Evolutionary conservation across 2,329 filamentous ascomycete species (phyloP).

Genomic region (Fusarium sp.): DNA sequence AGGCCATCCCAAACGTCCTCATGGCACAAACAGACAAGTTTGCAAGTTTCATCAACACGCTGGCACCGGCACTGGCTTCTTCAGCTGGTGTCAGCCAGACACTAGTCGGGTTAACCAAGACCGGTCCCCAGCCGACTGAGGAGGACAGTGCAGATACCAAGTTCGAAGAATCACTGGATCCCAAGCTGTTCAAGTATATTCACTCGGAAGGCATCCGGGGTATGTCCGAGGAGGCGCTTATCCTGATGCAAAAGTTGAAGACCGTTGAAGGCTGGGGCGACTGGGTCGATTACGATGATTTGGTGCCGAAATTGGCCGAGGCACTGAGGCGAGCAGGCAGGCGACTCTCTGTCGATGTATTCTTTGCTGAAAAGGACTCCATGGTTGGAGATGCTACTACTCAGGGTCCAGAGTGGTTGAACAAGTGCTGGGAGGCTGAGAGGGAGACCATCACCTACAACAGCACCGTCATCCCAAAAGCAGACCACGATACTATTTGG

Average conservation of each 20-base stretch:
- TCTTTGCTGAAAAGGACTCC: conserved; percentile 24
- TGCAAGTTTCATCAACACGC: conserved; percentile 24
- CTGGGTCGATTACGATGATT: conserved; percentile 27
- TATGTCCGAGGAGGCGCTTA: conserved; percentile 18
- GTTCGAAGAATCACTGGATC: conserved; percentile 12
- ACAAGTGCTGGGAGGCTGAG: conserved; percentile 16
- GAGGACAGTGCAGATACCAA: background rate
- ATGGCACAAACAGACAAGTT: conserved; percentile 30
- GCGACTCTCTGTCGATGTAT: conserved; percentile 18
- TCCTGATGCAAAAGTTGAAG: conserved; percentile 31
- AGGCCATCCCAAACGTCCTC: conserved; percentile 1
- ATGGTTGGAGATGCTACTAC: conserved; percentile 21
- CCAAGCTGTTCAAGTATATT: conserved; percentile 11
- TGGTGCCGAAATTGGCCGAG: conserved; percentile 8
- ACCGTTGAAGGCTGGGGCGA: conserved; percentile 17
- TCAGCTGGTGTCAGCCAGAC: conserved; percentile 29
- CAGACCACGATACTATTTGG: conserved; percentile 30
- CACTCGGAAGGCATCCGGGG: conserved; percentile 18
- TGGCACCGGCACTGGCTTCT: conserved; percentile 11
- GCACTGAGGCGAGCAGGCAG: background rate
- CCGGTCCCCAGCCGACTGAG: background rate
- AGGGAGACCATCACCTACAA: background rate
- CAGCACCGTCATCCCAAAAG: background rate
- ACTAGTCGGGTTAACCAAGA: background rate
- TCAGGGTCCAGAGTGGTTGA: conserved; percentile 14